These are phyloP conservation scores for Lasiosphaeria hispida DNA, from an alignment of 495 filamentous ascomycete species.

Conservation along the genomic window DNA sequence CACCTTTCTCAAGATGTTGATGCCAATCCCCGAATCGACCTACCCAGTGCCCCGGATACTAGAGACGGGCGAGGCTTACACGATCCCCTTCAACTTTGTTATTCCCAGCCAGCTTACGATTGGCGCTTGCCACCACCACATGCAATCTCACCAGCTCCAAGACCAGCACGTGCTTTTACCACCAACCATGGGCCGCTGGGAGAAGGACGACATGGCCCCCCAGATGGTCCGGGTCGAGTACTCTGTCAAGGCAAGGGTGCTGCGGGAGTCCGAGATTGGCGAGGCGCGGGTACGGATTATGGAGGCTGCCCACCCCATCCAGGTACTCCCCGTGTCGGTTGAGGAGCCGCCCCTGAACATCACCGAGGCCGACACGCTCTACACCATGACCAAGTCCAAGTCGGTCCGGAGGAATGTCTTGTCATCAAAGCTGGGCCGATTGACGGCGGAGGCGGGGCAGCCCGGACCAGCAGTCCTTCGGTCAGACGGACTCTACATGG, in stretches of 20 bases:
- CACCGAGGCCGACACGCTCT: conserved; percentile 57
- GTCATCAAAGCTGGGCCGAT: conserved; percentile 67
- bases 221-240: conserved; percentile 79
- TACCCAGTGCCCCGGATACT: conserved; percentile 71
- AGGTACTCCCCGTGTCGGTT: conserved; percentile 68
- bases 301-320: conserved; percentile 58
- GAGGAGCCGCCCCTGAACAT: conserved; percentile 78
- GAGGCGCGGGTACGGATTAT: conserved; percentile 37
- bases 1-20: conserved; percentile 75
- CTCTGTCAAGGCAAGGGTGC: conserved; percentile 58
- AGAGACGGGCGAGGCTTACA: conserved; percentile 64
- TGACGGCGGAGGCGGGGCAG: conserved; percentile 72
- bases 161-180: conserved; percentile 76
- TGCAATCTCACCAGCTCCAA: conserved; percentile 55
- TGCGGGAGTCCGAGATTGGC: conserved; percentile 34
- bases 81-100: conserved; percentile 83
- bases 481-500: conserved; percentile 40
- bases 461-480: conserved; percentile 65
- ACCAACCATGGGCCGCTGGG: conserved; percentile 73
- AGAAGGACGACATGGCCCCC: conserved; percentile 78
- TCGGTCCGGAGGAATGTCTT: conserved; percentile 74
- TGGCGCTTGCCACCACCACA: conserved; percentile 47
- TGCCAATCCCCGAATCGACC: conserved; percentile 67
- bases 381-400: conserved; percentile 72
- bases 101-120: conserved; percentile 71